Evolutionary conservation across 768 basidiomycete species (phyloP).

Genomic region (Tylopilus vinaceipallidus): DNA sequence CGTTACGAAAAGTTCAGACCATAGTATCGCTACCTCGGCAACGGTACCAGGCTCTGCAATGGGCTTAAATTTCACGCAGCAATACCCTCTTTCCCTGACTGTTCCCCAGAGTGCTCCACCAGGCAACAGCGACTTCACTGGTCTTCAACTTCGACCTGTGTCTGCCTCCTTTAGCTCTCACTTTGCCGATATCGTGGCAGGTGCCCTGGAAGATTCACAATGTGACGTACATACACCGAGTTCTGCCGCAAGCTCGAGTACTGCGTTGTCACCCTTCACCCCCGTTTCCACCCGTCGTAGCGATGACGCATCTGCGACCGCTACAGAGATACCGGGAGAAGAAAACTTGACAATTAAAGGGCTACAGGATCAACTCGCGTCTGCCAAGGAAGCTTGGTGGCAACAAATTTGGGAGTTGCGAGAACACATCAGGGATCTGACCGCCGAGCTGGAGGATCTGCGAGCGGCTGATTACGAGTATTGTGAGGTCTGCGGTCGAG

Average conservation of each 20-base stretch:
- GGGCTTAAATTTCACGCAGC: constrained; percentile 10
- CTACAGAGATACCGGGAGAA: constrained; percentile 35
- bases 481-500: constrained; percentile 65
- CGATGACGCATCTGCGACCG: constrained; percentile 30
- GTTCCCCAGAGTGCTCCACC: constrained; percentile 66
- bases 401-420: constrained; percentile 74
- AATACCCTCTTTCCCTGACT: constrained; percentile 12
- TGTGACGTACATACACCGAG: constrained; percentile 51
- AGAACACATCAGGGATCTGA: constrained; percentile 67
- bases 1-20: constrained; percentile 23
- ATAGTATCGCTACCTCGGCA: constrained; percentile 10
- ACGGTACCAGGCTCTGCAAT: constrained; percentile 12
- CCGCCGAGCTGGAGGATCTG: constrained; percentile 62
- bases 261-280: constrained; percentile 47
- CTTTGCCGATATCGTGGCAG: constrained; percentile 47
- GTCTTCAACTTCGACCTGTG: constrained; percentile 69
- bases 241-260: constrained; percentile 41
- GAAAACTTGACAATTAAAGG: constrained; percentile 46
- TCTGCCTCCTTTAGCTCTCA: constrained; percentile 75
- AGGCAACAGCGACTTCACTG: constrained; percentile 57
- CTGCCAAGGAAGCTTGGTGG: constrained; percentile 64
- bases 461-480: constrained; percentile 42
- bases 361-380: constrained; percentile 60
- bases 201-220: constrained; percentile 28
- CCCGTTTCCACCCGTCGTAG: constrained; percentile 36